Percentiles rank a stretch among this genome's conserved stretches.
phyloP scores from a whole-genome alignment of 495 filamentous ascomycete genomes.

The Hypoxylon crocopeplum region DNA sequence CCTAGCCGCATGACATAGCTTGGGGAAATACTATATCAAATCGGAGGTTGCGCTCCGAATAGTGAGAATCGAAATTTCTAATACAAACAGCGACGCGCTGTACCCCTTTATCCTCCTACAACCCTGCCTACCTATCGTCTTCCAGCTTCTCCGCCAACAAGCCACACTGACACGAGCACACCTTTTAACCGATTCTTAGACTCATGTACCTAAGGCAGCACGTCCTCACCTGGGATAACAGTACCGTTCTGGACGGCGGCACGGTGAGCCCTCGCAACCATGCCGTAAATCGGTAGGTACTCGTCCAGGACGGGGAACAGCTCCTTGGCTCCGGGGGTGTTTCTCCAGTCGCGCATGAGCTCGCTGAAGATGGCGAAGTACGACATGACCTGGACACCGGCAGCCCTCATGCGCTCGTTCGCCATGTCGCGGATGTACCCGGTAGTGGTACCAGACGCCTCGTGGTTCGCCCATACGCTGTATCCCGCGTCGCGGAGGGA shows the following conservation, averaged over 20 bases:
- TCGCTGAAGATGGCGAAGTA: conserved; percentile 73
- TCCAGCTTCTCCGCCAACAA: too few species aligned
- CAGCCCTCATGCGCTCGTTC: conserved; percentile 69
- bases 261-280: conserved; percentile 53
- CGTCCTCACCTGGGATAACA: conserved; percentile 54
- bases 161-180: too few species aligned
- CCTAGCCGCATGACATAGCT: neutral
- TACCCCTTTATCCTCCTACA: too few species aligned
- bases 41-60: too few species aligned
- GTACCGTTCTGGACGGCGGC: conserved; percentile 52
- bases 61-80: too few species aligned
- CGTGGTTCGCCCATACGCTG: conserved; percentile 78
- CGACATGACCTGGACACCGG: conserved; percentile 70
- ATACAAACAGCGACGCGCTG: too few species aligned
- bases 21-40: too few species aligned
- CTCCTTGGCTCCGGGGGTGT: conserved; percentile 67
- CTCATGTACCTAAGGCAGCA: conserved; percentile 38
- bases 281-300: conserved; percentile 55
- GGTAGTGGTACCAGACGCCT: conserved; percentile 63
- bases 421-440: conserved; percentile 55
- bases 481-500: conserved; percentile 75
- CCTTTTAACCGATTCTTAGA: too few species aligned
- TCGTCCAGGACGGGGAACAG: conserved; percentile 71
- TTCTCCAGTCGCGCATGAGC: conserved; percentile 81
- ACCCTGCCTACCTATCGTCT: too few species aligned